A percentile compares a stretch with the other conserved stretches of the same genome.
These are phyloP conservation scores for Amaranthus hypochondriacus DNA, from an alignment of 148 eudicot species.

Conservation along the genomic window DNA sequence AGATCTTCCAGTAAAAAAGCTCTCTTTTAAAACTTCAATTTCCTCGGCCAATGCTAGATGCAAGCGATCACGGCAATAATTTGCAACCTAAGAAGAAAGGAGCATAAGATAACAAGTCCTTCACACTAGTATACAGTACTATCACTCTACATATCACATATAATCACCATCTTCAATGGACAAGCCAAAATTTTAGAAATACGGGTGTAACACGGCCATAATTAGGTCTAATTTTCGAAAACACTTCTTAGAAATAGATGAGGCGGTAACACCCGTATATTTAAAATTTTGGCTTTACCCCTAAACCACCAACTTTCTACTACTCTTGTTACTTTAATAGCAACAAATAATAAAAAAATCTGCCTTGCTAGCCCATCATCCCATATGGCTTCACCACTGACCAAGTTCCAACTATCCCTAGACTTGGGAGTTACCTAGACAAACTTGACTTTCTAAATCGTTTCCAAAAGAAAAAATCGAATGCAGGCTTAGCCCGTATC, in stretches of 20 bases:
- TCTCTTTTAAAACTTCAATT: conserved; percentile 33
- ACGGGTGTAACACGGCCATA: too few relatives aligned
- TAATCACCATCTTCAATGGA: background rate
- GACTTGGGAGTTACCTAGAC: background rate
- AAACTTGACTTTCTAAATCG: background rate
- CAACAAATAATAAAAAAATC: too few relatives aligned
- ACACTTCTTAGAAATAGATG: too few relatives aligned
- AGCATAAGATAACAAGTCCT: conserved; percentile 4
- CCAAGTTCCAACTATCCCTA: background rate
- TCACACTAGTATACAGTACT: background rate
- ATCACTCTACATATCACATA: background rate
- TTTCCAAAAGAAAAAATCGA: background rate
- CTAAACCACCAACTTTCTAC: too few relatives aligned
- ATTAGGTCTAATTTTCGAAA: too few relatives aligned
- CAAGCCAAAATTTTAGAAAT: too few relatives aligned
- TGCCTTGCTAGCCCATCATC: too few relatives aligned
- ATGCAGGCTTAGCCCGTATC: background rate
- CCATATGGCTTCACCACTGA: too few relatives aligned
- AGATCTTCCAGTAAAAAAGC: conserved; percentile 17
- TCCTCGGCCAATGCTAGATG: conserved; percentile 47
- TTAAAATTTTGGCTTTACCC: too few relatives aligned
- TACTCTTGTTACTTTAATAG: too few relatives aligned
- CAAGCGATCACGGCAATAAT: conserved; percentile 52
- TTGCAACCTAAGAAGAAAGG: conserved; percentile 40
- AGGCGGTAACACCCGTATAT: too few relatives aligned